A percentile compares a stretch with the other conserved stretches of the same genome.
Evolutionary conservation across 139 green algal species (phyloP).

Genomic region (Eudorina sp.): DNA sequence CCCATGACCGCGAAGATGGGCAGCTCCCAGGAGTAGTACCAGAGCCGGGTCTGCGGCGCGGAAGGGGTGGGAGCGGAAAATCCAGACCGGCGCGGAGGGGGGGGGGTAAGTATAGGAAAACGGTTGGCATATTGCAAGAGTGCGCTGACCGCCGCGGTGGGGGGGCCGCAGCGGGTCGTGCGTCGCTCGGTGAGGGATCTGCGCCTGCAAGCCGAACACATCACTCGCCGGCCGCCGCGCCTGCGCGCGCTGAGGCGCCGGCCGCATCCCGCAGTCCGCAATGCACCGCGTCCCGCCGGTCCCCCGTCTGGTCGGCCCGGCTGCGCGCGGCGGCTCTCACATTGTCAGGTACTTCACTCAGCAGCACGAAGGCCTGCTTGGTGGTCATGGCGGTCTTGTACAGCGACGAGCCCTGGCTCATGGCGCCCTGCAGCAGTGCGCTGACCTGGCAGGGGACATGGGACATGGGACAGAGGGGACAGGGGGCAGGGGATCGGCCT

Average conservation of each 20-base stretch:
- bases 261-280: neutral
- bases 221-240: too few species aligned
- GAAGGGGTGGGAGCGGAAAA: too few species aligned
- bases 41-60: neutral
- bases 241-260: too few species aligned
- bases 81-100: too few species aligned
- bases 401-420: neutral
- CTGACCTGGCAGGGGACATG: neutral
- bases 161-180: too few species aligned
- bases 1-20: conserved; percentile 72
- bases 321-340: neutral
- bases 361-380: conserved; percentile 18
- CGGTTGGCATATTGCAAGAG: too few species aligned
- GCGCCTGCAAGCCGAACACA: too few species aligned
- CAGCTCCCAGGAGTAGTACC: conserved; percentile 42
- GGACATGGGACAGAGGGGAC: neutral
- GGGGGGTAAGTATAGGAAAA: too few species aligned
- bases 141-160: too few species aligned
- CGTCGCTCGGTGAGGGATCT: too few species aligned
- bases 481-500: neutral
- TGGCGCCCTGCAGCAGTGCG: neutral
- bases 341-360: conserved; percentile 7
- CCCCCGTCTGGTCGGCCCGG: too few species aligned
- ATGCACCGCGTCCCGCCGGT: neutral
- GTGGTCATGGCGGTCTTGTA: neutral